Percentiles rank a stretch among this genome's conserved stretches.
Evolutionary conservation across 441 rosid genomes (phyloP).

Genomic region (Corymbia citriodora): DNA sequence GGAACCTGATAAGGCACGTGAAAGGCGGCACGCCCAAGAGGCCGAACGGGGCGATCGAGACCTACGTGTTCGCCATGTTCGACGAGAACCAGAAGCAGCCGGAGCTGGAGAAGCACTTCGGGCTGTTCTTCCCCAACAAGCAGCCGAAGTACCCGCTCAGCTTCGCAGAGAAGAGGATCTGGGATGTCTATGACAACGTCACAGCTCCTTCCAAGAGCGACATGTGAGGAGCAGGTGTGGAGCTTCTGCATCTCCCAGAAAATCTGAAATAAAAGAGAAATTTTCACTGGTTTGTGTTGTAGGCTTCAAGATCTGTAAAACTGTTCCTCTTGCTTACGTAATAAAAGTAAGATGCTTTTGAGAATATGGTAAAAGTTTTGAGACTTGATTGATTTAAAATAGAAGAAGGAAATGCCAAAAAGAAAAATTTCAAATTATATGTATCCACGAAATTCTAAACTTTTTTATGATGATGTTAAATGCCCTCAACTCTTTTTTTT

Average conservation of each 20-base stretch:
- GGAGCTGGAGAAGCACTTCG: constrained; percentile 44
- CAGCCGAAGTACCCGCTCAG: constrained; percentile 25
- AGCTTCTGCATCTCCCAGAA: not conserved
- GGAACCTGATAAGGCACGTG: constrained; percentile 35
- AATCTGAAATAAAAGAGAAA: not conserved
- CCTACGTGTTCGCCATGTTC: constrained; percentile 51
- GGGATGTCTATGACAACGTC: not conserved
- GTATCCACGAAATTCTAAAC: no score
- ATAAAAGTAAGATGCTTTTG: not conserved
- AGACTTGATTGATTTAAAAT: not conserved
- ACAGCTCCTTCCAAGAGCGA: not conserved
- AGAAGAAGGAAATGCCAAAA: not conserved
- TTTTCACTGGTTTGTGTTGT: not conserved
- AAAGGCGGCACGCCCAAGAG: constrained; percentile 47
- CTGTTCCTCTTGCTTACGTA: not conserved
- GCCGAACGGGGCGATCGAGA: constrained; percentile 44
- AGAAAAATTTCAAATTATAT: rapidly evolving
- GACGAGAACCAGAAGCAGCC: constrained; percentile 53
- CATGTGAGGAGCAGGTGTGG: not conserved
- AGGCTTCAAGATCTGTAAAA: not conserved
- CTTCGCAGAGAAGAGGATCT: not conserved
- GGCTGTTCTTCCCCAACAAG: constrained; percentile 44
- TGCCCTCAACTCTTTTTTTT: no score
- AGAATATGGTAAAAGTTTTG: not conserved
- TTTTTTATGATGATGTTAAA: no score